These are phyloP conservation scores for Cyclostephanos invisitatus DNA, from an alignment of 108 stramenopile species.

Conservation along the genomic window DNA sequence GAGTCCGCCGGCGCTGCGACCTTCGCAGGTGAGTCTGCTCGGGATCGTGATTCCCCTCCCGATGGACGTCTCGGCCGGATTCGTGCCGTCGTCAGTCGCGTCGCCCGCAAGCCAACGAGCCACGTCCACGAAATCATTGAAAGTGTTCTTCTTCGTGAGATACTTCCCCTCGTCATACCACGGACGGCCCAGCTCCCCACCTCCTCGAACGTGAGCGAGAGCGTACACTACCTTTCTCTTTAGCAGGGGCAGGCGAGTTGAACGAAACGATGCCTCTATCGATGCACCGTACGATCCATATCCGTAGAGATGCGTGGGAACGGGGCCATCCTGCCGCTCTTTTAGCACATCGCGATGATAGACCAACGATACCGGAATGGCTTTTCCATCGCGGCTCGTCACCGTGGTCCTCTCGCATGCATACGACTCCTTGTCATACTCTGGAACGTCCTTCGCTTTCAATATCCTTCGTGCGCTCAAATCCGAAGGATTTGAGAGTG, in stretches of 20 bases:
- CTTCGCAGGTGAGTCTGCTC: conserved; percentile 65
- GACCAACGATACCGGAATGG: conserved; percentile 84
- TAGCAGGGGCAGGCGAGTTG: conserved; percentile 75
- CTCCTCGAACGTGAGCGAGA: conserved; percentile 94
- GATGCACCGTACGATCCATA: conserved; percentile 95
- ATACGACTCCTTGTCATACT: conserved; percentile 80
- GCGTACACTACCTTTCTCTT: conserved; percentile 89
- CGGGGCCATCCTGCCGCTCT: conserved; percentile 20
- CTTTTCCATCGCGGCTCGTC: conserved; percentile 74
- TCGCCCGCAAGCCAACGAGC: conserved; percentile 51
- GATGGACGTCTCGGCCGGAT: background rate
- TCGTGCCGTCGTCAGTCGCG: conserved; percentile 3
- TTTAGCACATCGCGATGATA: conserved; percentile 78
- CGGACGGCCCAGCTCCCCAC: conserved; percentile 93
- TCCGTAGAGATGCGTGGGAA: conserved; percentile 85
- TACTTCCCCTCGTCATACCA: conserved; percentile 98
- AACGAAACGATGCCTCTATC: conserved; percentile 76
- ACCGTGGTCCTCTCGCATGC: conserved; percentile 76
- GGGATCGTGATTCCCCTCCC: conserved; percentile 47
- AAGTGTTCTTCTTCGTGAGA: conserved; percentile 93
- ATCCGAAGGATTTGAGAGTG: conserved; percentile 51
- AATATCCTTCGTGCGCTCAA: conserved; percentile 53
- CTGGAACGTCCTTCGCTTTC: conserved; percentile 84
- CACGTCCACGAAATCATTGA: conserved; percentile 92
- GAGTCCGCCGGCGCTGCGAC: conserved; percentile 75